Evolutionary conservation across 1,139 yeast genomes (phyloP).

Genomic region (Nakaseomyces kungkrabaensis): DNA sequence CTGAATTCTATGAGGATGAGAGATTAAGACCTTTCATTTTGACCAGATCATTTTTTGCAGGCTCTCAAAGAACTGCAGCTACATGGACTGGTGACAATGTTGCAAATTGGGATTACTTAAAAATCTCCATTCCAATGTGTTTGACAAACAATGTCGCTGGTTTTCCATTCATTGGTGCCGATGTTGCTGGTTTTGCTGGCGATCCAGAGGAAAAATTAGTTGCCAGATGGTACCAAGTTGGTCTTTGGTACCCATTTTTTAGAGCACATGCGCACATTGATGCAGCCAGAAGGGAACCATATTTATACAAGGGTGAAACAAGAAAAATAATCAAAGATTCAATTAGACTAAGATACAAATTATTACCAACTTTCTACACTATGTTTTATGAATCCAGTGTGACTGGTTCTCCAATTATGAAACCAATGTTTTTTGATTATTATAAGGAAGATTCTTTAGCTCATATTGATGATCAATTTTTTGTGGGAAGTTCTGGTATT

Average conservation of each 20-base stretch:
- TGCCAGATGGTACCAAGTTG: conserved; percentile 92
- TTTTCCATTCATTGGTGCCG: conserved; percentile 92
- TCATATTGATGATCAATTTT: conserved; percentile 74
- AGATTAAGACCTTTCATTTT: conserved; percentile 75
- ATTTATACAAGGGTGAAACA: conserved; percentile 69
- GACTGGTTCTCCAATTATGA: conserved; percentile 60
- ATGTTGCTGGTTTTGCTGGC: conserved; percentile 94
- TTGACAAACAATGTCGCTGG: conserved; percentile 75
- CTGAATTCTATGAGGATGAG: conserved; percentile 38
- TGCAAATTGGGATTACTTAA: conserved; percentile 84
- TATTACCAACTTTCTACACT: conserved; percentile 75
- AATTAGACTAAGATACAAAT: conserved; percentile 57
- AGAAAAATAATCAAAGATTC: conserved; percentile 62
- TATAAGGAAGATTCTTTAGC: conserved; percentile 43
- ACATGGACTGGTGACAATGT: conserved; percentile 98
- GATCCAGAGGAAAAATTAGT: conserved; percentile 73
- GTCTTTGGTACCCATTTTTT: conserved; percentile 92
- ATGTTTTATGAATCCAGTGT: conserved; percentile 58
- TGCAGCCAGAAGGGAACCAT: conserved; percentile 86
- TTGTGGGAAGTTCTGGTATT: conserved; percentile 61
- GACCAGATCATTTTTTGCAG: conserved; percentile 79
- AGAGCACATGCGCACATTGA: conserved; percentile 96
- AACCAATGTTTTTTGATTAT: conserved; percentile 62
- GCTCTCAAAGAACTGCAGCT: conserved; percentile 85
- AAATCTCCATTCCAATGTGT: conserved; percentile 77